Base-by-base conservation (phyloP, 2,329 filamentous ascomycete species). In the Sarocladiaceae sp. region DNA sequence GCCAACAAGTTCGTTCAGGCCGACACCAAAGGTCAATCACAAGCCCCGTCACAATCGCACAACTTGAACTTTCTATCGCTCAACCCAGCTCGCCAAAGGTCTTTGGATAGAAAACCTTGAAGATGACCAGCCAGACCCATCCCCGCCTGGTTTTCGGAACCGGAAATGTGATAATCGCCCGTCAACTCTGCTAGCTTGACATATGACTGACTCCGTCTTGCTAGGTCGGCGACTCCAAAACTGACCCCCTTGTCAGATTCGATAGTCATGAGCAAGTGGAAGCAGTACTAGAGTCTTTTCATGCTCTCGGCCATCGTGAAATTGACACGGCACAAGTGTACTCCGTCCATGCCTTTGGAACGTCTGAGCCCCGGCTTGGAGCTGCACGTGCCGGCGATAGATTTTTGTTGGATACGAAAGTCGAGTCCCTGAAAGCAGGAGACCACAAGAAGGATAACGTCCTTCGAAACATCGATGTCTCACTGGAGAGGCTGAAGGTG, bases 351-450 rank as follows among this genome's bases (percentile, higher is more conserved):
- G 33, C 33, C 33, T 17, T n/a, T 36, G 33, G 33, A n/a, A 59
- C 54, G 2, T 63, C 60, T 0, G 71, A 72, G 56, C 57, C 57
- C 2, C 59, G 62, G 5, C 56, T 71, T 2, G 69, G 62, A 0
- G 57, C 52, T 4, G 62, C 54, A 26, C 55, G 46, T 2, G 66
- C 64, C 0, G 63, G 60, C 1, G 56, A 62, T 4, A 54, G 57
- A 2, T 69, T 71, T 50, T 52, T 37, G 1, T 64, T 72, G n/a
- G 62, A 69, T 52, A 69, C 67, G 15, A 72, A 72, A 54, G 62
- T 69, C n/a, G 22, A 39, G 4, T 62, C 60, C 1, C 12, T 35
- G 2, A 31, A 46, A n/a, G 59, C 61, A 1, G 64, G 65, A 2
- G 53, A 53, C 4, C 67, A 71, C 50, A 54, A 53, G 8, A 60